Conservation (phyloP, 768 basidiomycete species). For the Pulveroboletus sp. region DNA sequence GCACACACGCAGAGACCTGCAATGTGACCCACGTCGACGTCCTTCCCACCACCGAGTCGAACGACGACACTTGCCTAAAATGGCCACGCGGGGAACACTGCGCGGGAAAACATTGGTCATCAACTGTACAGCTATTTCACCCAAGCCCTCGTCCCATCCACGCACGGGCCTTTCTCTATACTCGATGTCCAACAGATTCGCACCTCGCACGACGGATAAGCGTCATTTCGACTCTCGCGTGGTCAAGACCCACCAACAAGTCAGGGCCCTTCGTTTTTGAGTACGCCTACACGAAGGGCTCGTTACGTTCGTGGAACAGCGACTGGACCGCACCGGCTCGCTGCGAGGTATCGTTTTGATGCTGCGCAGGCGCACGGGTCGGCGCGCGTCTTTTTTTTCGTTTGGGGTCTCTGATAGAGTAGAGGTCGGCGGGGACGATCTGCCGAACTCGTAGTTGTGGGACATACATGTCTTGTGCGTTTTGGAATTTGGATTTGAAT, state of each 20-base stretch:
- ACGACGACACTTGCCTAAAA: slow-evolving; percentile 24
- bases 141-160: too few species aligned
- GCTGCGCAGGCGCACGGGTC: slow-evolving; percentile 41
- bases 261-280: slow-evolving; percentile 54
- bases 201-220: too few species aligned
- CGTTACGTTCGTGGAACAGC: slow-evolving; percentile 75
- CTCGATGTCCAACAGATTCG: too few species aligned
- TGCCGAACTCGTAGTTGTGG: slow-evolving; percentile 61
- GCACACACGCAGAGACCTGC: too few species aligned
- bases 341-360: slow-evolving; percentile 56
- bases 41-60: neutral
- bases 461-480: slow-evolving; percentile 43
- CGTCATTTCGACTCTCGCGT: neutral
- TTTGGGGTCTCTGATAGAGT: slow-evolving; percentile 54
- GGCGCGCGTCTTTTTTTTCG: slow-evolving; percentile 30
- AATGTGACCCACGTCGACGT: too few species aligned
- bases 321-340: slow-evolving; percentile 37
- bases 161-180: too few species aligned
- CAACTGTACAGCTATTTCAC: slow-evolving; percentile 12
- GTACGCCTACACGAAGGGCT: slow-evolving; percentile 41
- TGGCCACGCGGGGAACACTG: neutral
- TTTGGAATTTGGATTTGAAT: slow-evolving; percentile 13
- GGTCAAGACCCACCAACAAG: slow-evolving; percentile 41
- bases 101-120: slow-evolving; percentile 25
- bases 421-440: slow-evolving; percentile 39